These are phyloP conservation scores for Cucurbita argyrosperma DNA, from an alignment of 306 rosid species.

Conservation along the genomic window DNA sequence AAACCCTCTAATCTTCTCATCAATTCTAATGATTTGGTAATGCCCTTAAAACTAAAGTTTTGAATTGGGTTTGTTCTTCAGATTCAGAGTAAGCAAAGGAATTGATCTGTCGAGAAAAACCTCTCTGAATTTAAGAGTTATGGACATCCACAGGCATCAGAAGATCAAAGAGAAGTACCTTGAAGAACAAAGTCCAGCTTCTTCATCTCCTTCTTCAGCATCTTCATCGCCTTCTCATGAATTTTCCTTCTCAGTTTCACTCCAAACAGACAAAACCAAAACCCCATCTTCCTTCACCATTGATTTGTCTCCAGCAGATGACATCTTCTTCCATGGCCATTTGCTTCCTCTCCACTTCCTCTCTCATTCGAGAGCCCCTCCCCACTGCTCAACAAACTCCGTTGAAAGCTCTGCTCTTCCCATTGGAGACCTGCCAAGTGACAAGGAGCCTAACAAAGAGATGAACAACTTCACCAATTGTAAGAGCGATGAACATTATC, in stretches of 20 bases:
- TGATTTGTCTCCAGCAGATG: slow-evolving; percentile 91
- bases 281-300: slow-evolving; percentile 39
- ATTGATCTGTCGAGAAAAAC: not conserved
- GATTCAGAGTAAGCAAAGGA: slow-evolving; percentile 19
- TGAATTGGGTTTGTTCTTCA: slow-evolving; percentile 19
- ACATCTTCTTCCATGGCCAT: slow-evolving; percentile 97
- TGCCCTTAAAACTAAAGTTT: slow-evolving; percentile 23
- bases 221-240: slow-evolving; percentile 87
- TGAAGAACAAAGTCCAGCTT: slow-evolving; percentile 10
- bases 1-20: slow-evolving; percentile 28
- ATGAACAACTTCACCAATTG: slow-evolving; percentile 3
- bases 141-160: slow-evolving; percentile 39
- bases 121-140: slow-evolving; percentile 5
- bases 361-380: slow-evolving; percentile 67
- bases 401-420: slow-evolving; percentile 61
- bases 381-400: slow-evolving; percentile 65
- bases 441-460: slow-evolving; percentile 15
- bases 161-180: slow-evolving; percentile 17
- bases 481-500: slow-evolving; percentile 8
- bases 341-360: slow-evolving; percentile 82
- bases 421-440: slow-evolving; percentile 15
- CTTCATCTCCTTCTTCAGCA: slow-evolving; percentile 35
- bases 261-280: slow-evolving; percentile 38
- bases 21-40: slow-evolving; percentile 4
- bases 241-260: slow-evolving; percentile 85